Conservation (phyloP, 805 yeast species). For the Saturnispora bothae region DNA sequence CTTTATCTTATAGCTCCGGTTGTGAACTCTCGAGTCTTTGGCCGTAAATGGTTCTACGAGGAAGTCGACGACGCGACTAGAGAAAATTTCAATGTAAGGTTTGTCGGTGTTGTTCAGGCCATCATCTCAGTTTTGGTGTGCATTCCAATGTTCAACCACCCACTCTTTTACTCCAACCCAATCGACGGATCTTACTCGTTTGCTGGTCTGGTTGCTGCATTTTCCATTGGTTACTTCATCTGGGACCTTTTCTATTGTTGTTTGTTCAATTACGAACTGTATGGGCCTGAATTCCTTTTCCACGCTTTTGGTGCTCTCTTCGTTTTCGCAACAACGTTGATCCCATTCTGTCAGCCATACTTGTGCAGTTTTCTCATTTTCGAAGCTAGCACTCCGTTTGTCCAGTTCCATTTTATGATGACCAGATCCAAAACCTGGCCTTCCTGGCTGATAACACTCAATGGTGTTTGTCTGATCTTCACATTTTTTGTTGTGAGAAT, state of each 20-base stretch:
- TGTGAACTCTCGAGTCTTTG: constrained; percentile 39
- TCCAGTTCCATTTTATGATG: constrained; percentile 87
- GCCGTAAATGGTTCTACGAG: constrained; percentile 35
- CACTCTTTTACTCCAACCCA: constrained; percentile 37
- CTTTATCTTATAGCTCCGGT: constrained; percentile 44
- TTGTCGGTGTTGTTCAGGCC: constrained; percentile 81
- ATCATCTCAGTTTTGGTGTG: constrained; percentile 48
- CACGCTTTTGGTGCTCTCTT: constrained; percentile 78
- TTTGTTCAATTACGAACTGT: constrained; percentile 45
- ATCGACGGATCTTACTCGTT: constrained; percentile 66
- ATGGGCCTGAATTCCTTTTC: constrained; percentile 71
- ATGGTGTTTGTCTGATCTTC: constrained; percentile 60
- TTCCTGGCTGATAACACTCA: constrained; percentile 40
- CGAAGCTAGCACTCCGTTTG: constrained; percentile 90
- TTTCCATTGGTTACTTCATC: constrained; percentile 75
- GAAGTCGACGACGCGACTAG: constrained; percentile 32
- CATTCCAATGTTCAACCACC: constrained; percentile 56
- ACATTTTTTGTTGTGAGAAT: constrained; percentile 74
- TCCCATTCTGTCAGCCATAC: constrained; percentile 73
- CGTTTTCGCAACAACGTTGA: constrained; percentile 54
- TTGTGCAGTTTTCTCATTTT: constrained; percentile 74
- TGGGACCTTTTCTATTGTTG: constrained; percentile 80
- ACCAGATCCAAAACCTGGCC: constrained; percentile 66
- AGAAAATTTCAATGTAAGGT: constrained; percentile 80
- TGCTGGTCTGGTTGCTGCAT: constrained; percentile 60